phyloP scores from a whole-genome alignment of 2,329 filamentous ascomycete species.

The Fusarium sacchari region DNA sequence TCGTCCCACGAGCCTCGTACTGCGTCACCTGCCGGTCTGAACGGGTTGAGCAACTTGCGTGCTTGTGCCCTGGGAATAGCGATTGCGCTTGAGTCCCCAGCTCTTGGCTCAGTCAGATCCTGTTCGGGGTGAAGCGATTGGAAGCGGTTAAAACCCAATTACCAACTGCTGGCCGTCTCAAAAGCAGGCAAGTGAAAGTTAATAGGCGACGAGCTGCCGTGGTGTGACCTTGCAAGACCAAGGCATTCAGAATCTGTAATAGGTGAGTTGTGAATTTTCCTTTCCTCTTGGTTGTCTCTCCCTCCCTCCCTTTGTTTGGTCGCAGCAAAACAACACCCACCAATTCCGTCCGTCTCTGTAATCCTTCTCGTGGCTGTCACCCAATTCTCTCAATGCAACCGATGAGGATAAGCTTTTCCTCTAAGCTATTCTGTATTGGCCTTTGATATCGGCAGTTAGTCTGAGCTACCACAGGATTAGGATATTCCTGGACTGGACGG shows the following conservation, averaged over 20 bases:
- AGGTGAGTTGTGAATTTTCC: conserved; percentile 38
- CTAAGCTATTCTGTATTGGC: neutral
- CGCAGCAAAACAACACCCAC: conserved; percentile 14
- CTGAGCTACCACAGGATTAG: neutral
- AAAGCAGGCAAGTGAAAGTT: neutral
- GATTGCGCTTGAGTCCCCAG: neutral
- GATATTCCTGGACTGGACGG: neutral
- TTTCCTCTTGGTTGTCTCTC: conserved; percentile 16
- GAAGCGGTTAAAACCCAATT: conserved; percentile 15
- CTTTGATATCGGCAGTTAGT: neutral
- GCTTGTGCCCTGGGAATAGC: conserved; percentile 4
- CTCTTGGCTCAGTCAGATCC: conserved; percentile 16
- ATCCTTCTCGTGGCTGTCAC: conserved; percentile 5
- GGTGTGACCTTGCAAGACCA: conserved; percentile 7
- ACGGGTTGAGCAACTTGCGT: neutral
- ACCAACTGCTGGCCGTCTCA: neutral
- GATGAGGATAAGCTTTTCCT: neutral
- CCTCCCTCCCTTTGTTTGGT: conserved; percentile 22
- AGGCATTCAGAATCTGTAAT: conserved; percentile 21
- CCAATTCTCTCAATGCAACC: conserved; percentile 8
- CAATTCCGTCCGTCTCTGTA: neutral
- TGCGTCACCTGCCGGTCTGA: neutral
- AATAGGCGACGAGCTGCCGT: neutral
- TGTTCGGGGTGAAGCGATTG: conserved; percentile 7
- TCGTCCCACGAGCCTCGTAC: conserved; percentile 5